Evolutionary conservation across 352 stramenopile genomes (phyloP).

Genomic region (Phytophthora melonis): DNA sequence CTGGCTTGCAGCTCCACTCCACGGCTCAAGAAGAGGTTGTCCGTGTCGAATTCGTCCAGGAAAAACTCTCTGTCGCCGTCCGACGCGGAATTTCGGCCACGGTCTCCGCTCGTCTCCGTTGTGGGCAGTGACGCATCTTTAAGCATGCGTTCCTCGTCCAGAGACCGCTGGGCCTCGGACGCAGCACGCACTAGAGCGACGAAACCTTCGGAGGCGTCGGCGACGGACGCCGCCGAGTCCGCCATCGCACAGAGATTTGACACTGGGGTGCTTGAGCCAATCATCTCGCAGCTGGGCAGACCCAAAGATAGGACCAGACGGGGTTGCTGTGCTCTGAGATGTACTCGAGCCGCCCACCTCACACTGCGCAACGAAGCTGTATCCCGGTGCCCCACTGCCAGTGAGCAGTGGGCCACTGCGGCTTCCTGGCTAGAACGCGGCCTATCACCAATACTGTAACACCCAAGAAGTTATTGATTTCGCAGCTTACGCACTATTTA

Average conservation of each 20-base stretch:
- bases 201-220: neutral
- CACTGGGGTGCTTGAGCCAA: conserved; percentile 10
- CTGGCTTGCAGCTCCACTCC: neutral
- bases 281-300: conserved; percentile 9
- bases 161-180: neutral
- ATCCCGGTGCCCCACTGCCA: too few relatives aligned
- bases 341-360: too few relatives aligned
- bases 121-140: neutral
- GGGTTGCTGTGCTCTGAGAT: neutral
- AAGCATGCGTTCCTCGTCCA: neutral
- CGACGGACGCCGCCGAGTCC: neutral
- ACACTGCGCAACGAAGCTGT: too few relatives aligned
- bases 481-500: neutral
- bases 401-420: too few relatives aligned
- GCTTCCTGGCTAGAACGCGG: too few relatives aligned
- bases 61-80: conserved; percentile 16
- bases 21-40: neutral
- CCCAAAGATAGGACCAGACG: too few relatives aligned
- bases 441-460: too few relatives aligned
- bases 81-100: conserved; percentile 5
- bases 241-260: conserved; percentile 19
- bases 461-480: too few relatives aligned
- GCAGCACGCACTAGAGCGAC: neutral
- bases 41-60: conserved; percentile 12
- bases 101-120: neutral